Conservation (phyloP, 495 filamentous ascomycete species). For the Penicillium bovifimosum region DNA sequence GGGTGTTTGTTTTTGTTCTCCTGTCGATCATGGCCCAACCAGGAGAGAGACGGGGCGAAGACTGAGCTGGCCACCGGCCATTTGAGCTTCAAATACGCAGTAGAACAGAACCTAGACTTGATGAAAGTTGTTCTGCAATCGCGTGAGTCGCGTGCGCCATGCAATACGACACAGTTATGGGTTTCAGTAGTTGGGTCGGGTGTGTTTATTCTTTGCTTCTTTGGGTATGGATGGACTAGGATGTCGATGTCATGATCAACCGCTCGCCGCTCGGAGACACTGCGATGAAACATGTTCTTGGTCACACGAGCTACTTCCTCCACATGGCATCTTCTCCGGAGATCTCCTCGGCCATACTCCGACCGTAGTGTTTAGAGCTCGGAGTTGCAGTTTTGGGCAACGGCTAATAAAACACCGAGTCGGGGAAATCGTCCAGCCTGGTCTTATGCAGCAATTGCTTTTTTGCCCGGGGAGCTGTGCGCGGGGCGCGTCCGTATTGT, state of each 20-base stretch:
- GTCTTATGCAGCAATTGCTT: not conserved
- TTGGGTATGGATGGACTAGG: not conserved
- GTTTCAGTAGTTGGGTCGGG: not conserved
- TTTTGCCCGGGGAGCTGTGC: not conserved
- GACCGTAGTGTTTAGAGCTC: no score
- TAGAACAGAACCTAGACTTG: no score
- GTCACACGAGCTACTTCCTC: not conserved
- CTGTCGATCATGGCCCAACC: conserved; percentile 18
- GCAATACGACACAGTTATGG: no score
- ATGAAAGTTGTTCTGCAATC: not conserved
- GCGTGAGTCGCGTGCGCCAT: not conserved
- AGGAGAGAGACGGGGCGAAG: not conserved
- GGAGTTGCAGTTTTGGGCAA: no score
- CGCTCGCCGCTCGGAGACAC: not conserved
- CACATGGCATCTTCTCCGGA: not conserved
- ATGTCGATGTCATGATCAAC: not conserved
- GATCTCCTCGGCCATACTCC: not conserved
- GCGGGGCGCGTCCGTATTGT: not conserved
- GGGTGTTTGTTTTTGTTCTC: conserved; percentile 15
- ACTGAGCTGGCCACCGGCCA: conserved; percentile 2
- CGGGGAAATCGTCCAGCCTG: no score
- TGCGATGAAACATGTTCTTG: not conserved
- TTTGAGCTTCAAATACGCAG: no score
- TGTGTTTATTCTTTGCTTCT: conserved; percentile 1
- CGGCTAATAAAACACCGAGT: not conserved